Evolutionary conservation across 2,329 filamentous ascomycete genomes (phyloP), one percentile per base, ranked within the genome.

Genomic region (Xylariaceae sp.): DNA sequence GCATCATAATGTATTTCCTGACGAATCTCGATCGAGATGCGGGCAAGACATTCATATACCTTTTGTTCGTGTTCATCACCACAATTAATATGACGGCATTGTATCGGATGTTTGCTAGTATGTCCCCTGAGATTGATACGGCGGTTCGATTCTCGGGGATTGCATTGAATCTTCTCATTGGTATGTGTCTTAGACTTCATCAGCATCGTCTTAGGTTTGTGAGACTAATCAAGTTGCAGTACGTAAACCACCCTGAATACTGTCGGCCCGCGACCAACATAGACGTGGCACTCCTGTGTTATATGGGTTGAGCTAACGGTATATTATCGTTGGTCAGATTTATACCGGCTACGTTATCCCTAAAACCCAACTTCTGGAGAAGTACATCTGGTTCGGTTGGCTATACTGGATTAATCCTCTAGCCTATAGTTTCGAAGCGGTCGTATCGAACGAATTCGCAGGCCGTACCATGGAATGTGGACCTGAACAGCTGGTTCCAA

Each of bases 1-100:
- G 87, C 53, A 42, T 89, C 36, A 77, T 85, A 15, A 73, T 91
- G 35, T 92, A 91, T 71, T 91, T 90, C 68, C 85, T 92, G 84
- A 80, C 84, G 0, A 82, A 86, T 44, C 74, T 92, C 1, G 76
- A 84, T 46, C 72, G 84, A 27, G 79, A 81, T 27, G 76, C 86
- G 0, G 83, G 81, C 39, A 76, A 85, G 19, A 87, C 86, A 64
- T 87, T 85, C 62, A 83, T 85, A 47, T 80, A 81, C 58, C 77
- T 81, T 52, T 66, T 86, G 1, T 81, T 87, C 53, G 76, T 81
- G 12, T 68, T 64, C 44, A 53, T 53, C 12, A 63, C 57, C 6
- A 66, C 65, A 0, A 51, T 66, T 11, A 55, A 58, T 44, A 52
- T 62, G 22, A 67, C 66, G 12, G 60, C 63, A 2, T 52, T 65